Conservation (phyloP, 106 monocot species). For the Phalaenopsis equestris region DNA sequence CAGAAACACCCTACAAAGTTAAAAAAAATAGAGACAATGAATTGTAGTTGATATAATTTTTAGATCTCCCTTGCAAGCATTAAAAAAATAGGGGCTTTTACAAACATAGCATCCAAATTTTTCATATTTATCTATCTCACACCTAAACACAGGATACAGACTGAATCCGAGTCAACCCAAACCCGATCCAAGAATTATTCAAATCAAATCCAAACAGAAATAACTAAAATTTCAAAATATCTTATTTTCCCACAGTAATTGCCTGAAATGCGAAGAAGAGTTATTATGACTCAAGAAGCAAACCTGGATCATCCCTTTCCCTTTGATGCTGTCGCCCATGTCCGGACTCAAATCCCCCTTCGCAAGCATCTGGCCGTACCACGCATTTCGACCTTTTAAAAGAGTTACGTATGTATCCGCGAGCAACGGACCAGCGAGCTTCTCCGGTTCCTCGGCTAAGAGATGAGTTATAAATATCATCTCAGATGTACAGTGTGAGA, state of each 20-base stretch:
- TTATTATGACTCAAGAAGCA: background rate
- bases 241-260: background rate
- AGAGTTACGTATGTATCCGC: slow-evolving; percentile 94
- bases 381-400: slow-evolving; percentile 93
- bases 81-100: background rate
- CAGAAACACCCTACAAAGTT: slow-evolving; percentile 57
- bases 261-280: background rate
- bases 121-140: too few species aligned
- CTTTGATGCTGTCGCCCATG: slow-evolving; percentile 98
- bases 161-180: background rate
- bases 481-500: slow-evolving; percentile 94
- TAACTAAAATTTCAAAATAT: background rate
- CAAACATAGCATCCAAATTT: too few species aligned
- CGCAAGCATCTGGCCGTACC: slow-evolving; percentile 93
- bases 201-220: background rate
- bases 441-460: slow-evolving; percentile 84
- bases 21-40: background rate
- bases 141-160: background rate
- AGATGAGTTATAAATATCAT: slow-evolving; percentile 98
- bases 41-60: background rate
- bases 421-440: slow-evolving; percentile 86
- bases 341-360: slow-evolving; percentile 76
- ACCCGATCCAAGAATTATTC: background rate
- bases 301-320: slow-evolving; percentile 99
- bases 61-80: background rate